Evolutionary conservation across 495 filamentous ascomycete species (phyloP).

Genomic region (Tuber umbilicatum): DNA sequence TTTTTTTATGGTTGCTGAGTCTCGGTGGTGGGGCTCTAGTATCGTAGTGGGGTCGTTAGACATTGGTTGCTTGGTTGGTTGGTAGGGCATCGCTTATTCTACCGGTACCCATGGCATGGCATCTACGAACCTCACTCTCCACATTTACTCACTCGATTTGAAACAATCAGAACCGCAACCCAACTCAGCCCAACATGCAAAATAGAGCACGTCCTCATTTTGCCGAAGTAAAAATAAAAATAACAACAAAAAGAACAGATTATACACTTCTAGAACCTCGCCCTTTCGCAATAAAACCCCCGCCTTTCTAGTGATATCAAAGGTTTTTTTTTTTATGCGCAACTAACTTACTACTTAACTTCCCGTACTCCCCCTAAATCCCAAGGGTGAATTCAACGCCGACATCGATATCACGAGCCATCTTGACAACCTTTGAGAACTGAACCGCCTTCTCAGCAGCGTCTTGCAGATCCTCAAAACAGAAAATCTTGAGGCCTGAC

Average conservation of each 20-base stretch:
- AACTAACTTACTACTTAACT: slow-evolving; percentile 16
- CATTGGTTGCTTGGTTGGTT: not conserved
- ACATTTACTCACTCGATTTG: not conserved
- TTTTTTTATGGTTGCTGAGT: not conserved
- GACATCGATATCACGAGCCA: slow-evolving; percentile 96
- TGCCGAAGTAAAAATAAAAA: not conserved
- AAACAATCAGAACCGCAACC: not conserved
- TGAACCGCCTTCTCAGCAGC: slow-evolving; percentile 98
- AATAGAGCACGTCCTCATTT: not conserved
- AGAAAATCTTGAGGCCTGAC: slow-evolving; percentile 98
- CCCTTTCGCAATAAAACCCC: not conserved
- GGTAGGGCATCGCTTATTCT: not conserved
- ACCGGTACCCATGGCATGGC: too few species aligned
- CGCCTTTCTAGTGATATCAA: not conserved
- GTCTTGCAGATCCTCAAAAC: slow-evolving; percentile 93
- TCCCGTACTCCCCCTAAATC: slow-evolving; percentile 53
- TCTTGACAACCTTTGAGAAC: slow-evolving; percentile 97
- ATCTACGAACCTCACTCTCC: not conserved
- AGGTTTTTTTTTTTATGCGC: slow-evolving; percentile 4
- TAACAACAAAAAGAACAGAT: not conserved
- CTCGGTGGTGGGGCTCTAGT: not conserved
- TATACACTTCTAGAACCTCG: slow-evolving; percentile 2
- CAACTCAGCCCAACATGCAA: not conserved
- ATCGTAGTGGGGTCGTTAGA: not conserved
- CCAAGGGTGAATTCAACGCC: slow-evolving; percentile 95